These are phyloP conservation scores for Pythium folliculosum DNA, from an alignment of 352 stramenopile species.

Conservation along the genomic window DNA sequence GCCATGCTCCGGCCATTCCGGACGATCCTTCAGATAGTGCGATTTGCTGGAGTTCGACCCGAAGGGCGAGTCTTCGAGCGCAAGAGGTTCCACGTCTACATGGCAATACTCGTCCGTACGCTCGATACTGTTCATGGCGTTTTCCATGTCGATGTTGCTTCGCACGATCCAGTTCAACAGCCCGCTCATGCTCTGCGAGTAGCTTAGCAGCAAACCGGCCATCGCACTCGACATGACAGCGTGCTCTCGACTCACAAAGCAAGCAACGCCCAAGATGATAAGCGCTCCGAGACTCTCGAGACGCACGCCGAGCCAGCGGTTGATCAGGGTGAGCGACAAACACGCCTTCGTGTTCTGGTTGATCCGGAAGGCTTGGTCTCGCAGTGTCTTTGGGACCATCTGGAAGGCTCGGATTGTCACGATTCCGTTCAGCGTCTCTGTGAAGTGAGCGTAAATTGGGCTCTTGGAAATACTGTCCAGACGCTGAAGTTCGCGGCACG, in stretches of 20 bases:
- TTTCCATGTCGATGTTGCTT: conserved; percentile 93
- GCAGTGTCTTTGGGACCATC: conserved; percentile 42
- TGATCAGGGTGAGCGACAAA: conserved; percentile 88
- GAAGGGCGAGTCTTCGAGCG: conserved; percentile 15
- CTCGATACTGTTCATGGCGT: conserved; percentile 95
- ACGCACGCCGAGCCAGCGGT: conserved; percentile 95
- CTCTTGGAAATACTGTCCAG: conserved; percentile 64
- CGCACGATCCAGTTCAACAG: conserved; percentile 96
- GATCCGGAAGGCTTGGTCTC: conserved; percentile 42
- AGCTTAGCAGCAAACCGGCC: conserved; percentile 93
- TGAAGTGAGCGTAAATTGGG: conserved; percentile 93
- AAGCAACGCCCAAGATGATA: conserved; percentile 90
- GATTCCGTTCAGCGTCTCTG: conserved; percentile 85
- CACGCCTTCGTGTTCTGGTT: conserved; percentile 87
- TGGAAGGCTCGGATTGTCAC: conserved; percentile 71
- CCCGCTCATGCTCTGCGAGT: conserved; percentile 91
- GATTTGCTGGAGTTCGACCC: conserved; percentile 11
- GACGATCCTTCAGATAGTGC: conserved; percentile 38
- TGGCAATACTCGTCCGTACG: conserved; percentile 54
- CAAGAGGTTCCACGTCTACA: conserved; percentile 43
- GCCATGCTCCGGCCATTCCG: conserved; percentile 59
- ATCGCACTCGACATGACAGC: conserved; percentile 64
- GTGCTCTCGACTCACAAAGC: conserved; percentile 82
- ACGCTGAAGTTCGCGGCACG: conserved; percentile 67
- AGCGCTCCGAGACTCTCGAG: conserved; percentile 85